Evolutionary conservation across 2,329 filamentous ascomycete species (phyloP), one percentile per base, ranked within the genome.

Genomic region (Pseudogymnoascus sp.): DNA sequence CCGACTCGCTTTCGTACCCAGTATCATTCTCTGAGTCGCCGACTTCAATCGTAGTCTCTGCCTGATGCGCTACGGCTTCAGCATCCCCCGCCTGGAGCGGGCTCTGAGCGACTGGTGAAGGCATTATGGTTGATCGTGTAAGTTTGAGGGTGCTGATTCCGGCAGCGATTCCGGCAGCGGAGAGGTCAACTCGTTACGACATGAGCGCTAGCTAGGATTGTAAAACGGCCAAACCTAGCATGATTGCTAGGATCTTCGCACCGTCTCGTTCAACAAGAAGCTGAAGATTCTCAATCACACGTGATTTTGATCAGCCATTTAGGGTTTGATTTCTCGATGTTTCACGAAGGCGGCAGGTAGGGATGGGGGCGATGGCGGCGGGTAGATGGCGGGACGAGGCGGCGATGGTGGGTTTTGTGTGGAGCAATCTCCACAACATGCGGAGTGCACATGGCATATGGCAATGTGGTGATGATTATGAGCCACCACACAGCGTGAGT

Each of bases 1-100:
- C 29, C 7, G 37, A 38, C 5, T 66, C 65, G 13, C 11, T 56
- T 3, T 19, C 59, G 35, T 65, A 66, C 10, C 38, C 60, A 1
- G 38, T 62, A 19, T 62, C 60, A 29, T 38, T 42, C 10, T 62
- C 60, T 10, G 44, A 50, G 29, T 15, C 44, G 9, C 44, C 44
- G 4, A 50, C 15, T 50, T 60, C 35, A 35, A 38, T 60, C 6
- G n/a, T 60, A 11, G 44, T 50, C 44, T 50, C 44, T 10, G 44
- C 44, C 29, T 50, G 44, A 29, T 29, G 44, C 15, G 44, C 23
- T 50, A 50, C 44, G 23, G 23, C 44, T 17, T 29, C 44, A 15
- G 44, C 44, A 17, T 50, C 44, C 44, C 10, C 44, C 44, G 23
- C 15, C 15, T 29, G 15, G 11, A 15, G 44, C 23, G 23, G 44